phyloP scores from a whole-genome alignment of 225 moss, liverwort and hornwort genomes.

The Physcomitrium patens region DNA sequence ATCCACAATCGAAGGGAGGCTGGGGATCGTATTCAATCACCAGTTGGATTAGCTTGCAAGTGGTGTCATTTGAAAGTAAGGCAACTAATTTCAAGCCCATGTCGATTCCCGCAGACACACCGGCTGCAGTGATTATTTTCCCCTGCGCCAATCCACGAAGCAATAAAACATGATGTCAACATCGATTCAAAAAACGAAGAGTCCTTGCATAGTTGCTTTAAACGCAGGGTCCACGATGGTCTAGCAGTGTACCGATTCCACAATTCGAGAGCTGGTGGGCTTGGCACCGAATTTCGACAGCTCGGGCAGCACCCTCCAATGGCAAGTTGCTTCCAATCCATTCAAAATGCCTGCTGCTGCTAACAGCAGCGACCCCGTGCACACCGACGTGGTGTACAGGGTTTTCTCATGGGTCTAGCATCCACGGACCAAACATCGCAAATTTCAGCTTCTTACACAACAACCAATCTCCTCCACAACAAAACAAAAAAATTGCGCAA shows the following conservation, averaged over 20 bases:
- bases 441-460: neutral
- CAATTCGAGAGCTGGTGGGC: slow-evolving; percentile 53
- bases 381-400: slow-evolving; percentile 81
- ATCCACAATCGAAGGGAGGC: slow-evolving; percentile 50
- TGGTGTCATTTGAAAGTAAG: slow-evolving; percentile 41
- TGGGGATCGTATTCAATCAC: slow-evolving; percentile 60
- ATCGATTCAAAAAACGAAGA: neutral
- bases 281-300: slow-evolving; percentile 63
- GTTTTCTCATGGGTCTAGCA: slow-evolving; percentile 68
- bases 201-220: too few species aligned
- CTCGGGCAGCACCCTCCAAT: slow-evolving; percentile 42
- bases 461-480: neutral
- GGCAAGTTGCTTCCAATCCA: slow-evolving; percentile 70
- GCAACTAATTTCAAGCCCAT: slow-evolving; percentile 52
- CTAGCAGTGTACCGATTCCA: slow-evolving; percentile 48
- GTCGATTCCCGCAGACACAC: slow-evolving; percentile 58
- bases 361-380: slow-evolving; percentile 75
- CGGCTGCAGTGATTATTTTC: slow-evolving; percentile 58
- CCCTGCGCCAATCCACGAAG: slow-evolving; percentile 33
- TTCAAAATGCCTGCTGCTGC: slow-evolving; percentile 79
- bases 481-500: neutral
- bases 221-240: neutral
- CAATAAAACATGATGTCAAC: neutral
- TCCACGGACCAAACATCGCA: neutral
- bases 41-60: slow-evolving; percentile 52